Evolutionary conservation across 2,329 filamentous ascomycete genomes (phyloP).

Genomic region (Fusarium sp.): DNA sequence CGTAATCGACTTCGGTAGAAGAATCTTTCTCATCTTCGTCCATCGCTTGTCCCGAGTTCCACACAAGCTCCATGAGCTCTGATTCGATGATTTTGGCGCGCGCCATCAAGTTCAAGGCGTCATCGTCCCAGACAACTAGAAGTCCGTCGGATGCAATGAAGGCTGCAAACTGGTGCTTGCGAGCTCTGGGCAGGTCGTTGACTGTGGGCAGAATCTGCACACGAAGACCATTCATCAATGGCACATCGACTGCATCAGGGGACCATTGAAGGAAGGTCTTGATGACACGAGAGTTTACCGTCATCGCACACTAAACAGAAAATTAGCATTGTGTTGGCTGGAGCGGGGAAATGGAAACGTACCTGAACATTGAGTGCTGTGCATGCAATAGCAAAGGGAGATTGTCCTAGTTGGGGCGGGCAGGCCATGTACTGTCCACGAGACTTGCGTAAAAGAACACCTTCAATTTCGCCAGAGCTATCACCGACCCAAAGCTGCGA

Average conservation of each 20-base stretch:
- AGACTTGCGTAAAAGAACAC: slow-evolving; percentile 76
- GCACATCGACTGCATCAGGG: slow-evolving; percentile 78
- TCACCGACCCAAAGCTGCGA: slow-evolving; percentile 79
- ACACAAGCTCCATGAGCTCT: slow-evolving; percentile 81
- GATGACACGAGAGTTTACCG: slow-evolving; percentile 82
- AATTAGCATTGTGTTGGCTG: neutral
- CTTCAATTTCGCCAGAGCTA: slow-evolving; percentile 74
- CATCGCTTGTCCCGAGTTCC: slow-evolving; percentile 69
- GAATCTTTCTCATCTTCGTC: slow-evolving; percentile 64
- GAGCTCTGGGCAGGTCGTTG: slow-evolving; percentile 74
- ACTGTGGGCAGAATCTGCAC: slow-evolving; percentile 80
- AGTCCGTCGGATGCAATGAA: slow-evolving; percentile 78
- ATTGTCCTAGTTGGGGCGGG: slow-evolving; percentile 71
- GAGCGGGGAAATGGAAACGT: slow-evolving; percentile 40
- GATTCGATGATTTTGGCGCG: slow-evolving; percentile 79
- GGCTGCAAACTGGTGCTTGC: slow-evolving; percentile 84
- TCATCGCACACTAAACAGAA: slow-evolving; percentile 75
- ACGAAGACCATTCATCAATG: slow-evolving; percentile 79
- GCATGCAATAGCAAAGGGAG: slow-evolving; percentile 72
- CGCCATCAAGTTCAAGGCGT: slow-evolving; percentile 75
- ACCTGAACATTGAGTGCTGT: slow-evolving; percentile 78
- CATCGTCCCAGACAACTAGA: slow-evolving; percentile 85
- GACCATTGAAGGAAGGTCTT: slow-evolving; percentile 81
- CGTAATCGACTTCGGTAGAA: slow-evolving; percentile 60
- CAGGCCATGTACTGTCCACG: slow-evolving; percentile 78